Evolutionary conservation across 2,329 filamentous ascomycete species (phyloP).

Genomic region (Epichloe festucae): DNA sequence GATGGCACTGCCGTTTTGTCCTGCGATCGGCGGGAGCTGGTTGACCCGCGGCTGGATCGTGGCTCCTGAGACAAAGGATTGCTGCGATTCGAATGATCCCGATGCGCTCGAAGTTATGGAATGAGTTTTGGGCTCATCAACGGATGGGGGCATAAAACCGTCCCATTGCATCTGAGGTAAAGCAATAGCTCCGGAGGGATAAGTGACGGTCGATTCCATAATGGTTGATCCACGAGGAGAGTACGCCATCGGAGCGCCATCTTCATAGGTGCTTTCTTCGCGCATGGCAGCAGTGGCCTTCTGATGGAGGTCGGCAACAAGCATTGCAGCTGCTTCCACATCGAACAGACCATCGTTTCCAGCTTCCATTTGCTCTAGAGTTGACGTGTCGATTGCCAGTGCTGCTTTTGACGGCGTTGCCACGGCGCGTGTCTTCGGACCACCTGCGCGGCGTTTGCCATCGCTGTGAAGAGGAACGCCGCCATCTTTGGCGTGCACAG

Average conservation of each 20-base stretch:
- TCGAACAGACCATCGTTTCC: conserved; percentile 86
- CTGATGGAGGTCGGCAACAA: conserved; percentile 96
- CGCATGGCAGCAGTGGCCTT: conserved; percentile 69
- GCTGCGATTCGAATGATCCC: conserved; percentile 55
- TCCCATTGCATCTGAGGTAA: conserved; percentile 88
- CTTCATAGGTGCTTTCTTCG: conserved; percentile 41
- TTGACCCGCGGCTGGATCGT: conserved; percentile 43
- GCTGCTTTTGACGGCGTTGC: conserved; percentile 60
- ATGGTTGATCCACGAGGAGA: conserved; percentile 58
- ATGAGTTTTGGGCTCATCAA: conserved; percentile 60
- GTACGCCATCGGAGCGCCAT: conserved; percentile 52
- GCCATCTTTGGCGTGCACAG: conserved; percentile 96
- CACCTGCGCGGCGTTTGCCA: conserved; percentile 68
- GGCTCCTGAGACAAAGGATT: conserved; percentile 46
- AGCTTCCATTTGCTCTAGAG: conserved; percentile 85
- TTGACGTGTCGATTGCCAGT: conserved; percentile 68
- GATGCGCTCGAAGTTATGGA: conserved; percentile 55
- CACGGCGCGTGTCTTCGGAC: conserved; percentile 52
- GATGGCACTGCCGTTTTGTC: conserved; percentile 46
- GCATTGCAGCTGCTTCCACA: conserved; percentile 93
- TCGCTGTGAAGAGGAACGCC: conserved; percentile 89
- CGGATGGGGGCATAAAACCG: conserved; percentile 60
- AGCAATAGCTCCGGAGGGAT: conserved; percentile 65
- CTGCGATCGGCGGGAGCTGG: conserved; percentile 56
- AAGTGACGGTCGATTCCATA: conserved; percentile 67